phyloP scores from a whole-genome alignment of 2,329 filamentous ascomycete genomes.

The Aspergillus sergii region DNA sequence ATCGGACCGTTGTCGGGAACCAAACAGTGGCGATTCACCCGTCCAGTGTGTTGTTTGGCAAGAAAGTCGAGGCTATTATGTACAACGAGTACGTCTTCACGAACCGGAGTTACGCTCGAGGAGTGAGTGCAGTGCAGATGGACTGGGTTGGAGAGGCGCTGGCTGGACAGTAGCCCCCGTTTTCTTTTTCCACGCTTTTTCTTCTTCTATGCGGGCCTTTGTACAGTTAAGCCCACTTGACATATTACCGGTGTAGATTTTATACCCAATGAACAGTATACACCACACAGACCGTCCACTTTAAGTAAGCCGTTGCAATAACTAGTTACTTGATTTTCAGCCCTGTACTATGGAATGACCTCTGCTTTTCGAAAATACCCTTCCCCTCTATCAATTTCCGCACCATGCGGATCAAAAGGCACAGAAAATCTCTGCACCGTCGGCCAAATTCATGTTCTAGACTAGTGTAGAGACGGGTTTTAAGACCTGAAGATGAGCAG shows the following conservation, averaged over 20 bases:
- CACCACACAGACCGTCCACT: neutral
- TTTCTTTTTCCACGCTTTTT: neutral
- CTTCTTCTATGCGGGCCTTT: neutral
- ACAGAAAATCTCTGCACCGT: too few relatives aligned
- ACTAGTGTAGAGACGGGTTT: too few relatives aligned
- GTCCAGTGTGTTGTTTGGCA: conserved; percentile 61
- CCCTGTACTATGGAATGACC: neutral
- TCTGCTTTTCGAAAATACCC: neutral
- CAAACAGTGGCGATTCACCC: conserved; percentile 66
- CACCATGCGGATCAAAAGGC: too few relatives aligned
- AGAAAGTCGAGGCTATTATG: conserved; percentile 64
- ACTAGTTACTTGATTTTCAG: too few relatives aligned
- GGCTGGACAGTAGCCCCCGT: conserved; percentile 23
- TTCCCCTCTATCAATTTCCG: too few relatives aligned
- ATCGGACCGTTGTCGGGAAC: conserved; percentile 63
- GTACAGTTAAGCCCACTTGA: neutral
- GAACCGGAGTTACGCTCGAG: conserved; percentile 63
- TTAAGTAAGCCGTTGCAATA: neutral
- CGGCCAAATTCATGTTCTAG: too few relatives aligned
- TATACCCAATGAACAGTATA: conserved; percentile 1
- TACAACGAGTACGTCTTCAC: conserved; percentile 70
- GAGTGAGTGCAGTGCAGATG: conserved; percentile 64
- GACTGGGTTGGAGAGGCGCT: conserved; percentile 61
- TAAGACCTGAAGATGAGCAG: too few relatives aligned
- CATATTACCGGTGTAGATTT: neutral